These are phyloP conservation scores for Cercospora berteroae DNA, from an alignment of 2,329 filamentous ascomycete species.

Conservation along the genomic window DNA sequence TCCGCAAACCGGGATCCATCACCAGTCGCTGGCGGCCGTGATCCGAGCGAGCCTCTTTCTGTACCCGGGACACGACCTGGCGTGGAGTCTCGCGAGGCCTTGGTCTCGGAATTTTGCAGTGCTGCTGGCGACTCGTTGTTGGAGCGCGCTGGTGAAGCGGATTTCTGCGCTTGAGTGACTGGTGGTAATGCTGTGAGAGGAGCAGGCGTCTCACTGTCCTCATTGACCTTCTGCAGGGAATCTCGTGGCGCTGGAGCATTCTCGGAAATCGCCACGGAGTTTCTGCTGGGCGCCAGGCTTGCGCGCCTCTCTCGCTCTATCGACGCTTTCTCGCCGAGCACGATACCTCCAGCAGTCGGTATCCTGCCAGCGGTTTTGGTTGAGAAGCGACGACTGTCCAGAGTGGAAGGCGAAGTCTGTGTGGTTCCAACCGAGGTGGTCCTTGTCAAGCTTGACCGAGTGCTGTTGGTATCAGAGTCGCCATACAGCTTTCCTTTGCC, in stretches of 20 bases:
- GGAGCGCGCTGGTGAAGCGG: neutral
- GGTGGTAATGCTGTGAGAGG: neutral
- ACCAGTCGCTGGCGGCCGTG: neutral
- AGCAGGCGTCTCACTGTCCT: conserved; percentile 1
- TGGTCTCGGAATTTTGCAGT: neutral
- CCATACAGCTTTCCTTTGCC: conserved; percentile 16
- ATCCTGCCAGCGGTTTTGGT: conserved; percentile 2
- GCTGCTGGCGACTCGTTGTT: neutral
- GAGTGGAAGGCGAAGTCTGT: conserved; percentile 11
- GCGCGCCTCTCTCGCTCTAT: conserved; percentile 6
- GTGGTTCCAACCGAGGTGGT: conserved; percentile 14
- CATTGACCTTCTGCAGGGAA: conserved; percentile 10
- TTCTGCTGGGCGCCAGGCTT: conserved; percentile 1
- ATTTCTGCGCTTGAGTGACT: neutral
- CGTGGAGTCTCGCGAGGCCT: neutral
- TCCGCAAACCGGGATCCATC: conserved; percentile 7
- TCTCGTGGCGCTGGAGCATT: neutral
- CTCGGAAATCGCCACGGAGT: conserved; percentile 1
- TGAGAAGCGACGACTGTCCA: conserved; percentile 11
- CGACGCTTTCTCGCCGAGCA: conserved; percentile 2
- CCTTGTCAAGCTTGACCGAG: conserved; percentile 14
- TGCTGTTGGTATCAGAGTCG: conserved; percentile 14
- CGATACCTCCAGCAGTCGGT: conserved; percentile 8
- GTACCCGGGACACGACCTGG: conserved; percentile 3
- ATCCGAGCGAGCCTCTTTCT: neutral